Base-by-base conservation (phyloP, 2,329 filamentous ascomycete species). In the Monilinia laxa region DNA sequence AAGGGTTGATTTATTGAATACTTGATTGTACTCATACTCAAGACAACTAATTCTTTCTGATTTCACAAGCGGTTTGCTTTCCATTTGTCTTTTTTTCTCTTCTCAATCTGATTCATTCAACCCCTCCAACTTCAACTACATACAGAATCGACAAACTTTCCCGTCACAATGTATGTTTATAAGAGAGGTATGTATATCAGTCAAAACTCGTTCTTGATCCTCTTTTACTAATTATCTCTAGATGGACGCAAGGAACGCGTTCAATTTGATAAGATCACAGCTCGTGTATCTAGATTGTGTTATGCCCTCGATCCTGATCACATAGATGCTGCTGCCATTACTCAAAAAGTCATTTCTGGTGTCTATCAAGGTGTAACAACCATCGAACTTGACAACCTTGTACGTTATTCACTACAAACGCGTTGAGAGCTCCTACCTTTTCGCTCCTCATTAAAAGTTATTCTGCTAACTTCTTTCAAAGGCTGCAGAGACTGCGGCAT, bases 231-330 rank as follows among this genome's bases (percentile, higher is more conserved):
- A 62, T 18, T 38, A 0, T 67, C 31, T 59, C 16, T 64, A 98
- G 95, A 99, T 86, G 94, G 94, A 82, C 95, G 95, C 85, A 97
- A 98, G 84, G 95, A 99, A 86, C 95, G 95, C 80, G 95, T 99
- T 72, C 95, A 99, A 80, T 99, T 99, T 84, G 95, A 99, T 86
- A 99, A 99, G 84, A 99, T 99, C 87, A 98, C 95, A 77, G 95
- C 95, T 76, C 93, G 95, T 81, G 95, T 99, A 73, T 98, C 95
- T 57, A 89, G 95, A 76, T 85, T 99, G 77, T 99, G 95, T 86
- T 99, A 99, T 80, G 94, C 94, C 73, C 90, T 99, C 68, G 95
- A 99, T 78, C 87, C 91, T 62, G 94, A 91, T 74, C 95, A 99
- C 83, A 92, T 99, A 76, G 95, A 99, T 81, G 92, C 95, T 66